Percentiles rank a stretch among this genome's conserved stretches.
These are phyloP conservation scores for Septoria linicola DNA, from an alignment of 2,329 filamentous ascomycete genomes.

Conservation along the genomic window DNA sequence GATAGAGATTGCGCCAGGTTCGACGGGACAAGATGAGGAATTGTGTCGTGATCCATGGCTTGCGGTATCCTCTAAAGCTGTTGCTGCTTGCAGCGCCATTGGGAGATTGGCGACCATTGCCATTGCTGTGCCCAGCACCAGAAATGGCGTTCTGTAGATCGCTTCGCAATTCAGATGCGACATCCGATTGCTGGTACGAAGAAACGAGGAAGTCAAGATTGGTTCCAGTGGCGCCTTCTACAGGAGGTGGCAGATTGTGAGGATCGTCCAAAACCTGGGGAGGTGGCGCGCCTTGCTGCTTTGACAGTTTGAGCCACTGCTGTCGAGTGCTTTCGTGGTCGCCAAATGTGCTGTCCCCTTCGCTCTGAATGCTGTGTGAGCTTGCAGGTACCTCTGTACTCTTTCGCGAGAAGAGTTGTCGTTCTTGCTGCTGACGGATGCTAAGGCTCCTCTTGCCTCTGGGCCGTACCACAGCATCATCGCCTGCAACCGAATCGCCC, in stretches of 20 bases:
- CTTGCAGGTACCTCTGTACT: slow-evolving; percentile 54
- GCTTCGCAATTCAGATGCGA: slow-evolving; percentile 69
- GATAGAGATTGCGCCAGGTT: slow-evolving; percentile 96
- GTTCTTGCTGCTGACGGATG: slow-evolving; percentile 80
- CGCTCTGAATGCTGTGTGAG: slow-evolving; percentile 53
- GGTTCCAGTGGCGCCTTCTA: slow-evolving; percentile 58
- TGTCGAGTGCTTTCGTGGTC: slow-evolving; percentile 48
- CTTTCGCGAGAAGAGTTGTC: slow-evolving; percentile 84
- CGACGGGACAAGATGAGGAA: slow-evolving; percentile 85
- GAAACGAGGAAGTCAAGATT: slow-evolving; percentile 80
- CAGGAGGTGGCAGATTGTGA: slow-evolving; percentile 37
- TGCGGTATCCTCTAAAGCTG: slow-evolving; percentile 72
- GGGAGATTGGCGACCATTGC: slow-evolving; percentile 48
- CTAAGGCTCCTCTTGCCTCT: slow-evolving; percentile 73
- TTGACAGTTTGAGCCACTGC: slow-evolving; percentile 63
- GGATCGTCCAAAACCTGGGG: slow-evolving; percentile 55
- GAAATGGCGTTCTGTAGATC: slow-evolving; percentile 73
- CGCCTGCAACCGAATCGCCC: slow-evolving; percentile 49
- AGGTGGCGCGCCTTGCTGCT: slow-evolving; percentile 48
- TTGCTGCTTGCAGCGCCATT: slow-evolving; percentile 49
- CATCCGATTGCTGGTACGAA: slow-evolving; percentile 73
- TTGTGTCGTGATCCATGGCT: slow-evolving; percentile 75
- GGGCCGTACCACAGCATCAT: slow-evolving; percentile 56
- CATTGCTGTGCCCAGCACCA: slow-evolving; percentile 66
- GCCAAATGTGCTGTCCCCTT: slow-evolving; percentile 49